phyloP scores from a whole-genome alignment of 1,284 basidiomycete species.

The Trametes polyzona region DNA sequence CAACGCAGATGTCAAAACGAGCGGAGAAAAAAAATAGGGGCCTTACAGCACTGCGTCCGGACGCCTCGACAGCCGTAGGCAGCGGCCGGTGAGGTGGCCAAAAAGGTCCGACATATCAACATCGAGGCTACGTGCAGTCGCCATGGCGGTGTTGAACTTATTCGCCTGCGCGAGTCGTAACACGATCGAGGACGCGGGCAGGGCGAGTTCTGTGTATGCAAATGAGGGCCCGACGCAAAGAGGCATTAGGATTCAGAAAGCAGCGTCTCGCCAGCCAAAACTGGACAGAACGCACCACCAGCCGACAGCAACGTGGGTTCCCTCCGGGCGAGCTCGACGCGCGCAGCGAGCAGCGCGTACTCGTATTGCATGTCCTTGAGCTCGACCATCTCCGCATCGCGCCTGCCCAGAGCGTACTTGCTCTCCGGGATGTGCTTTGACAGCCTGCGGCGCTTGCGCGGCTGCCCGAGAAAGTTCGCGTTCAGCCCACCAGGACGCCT shows the following conservation, averaged over 20 bases:
- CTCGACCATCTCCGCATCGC: slow-evolving; percentile 79
- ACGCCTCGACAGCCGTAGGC: slow-evolving; percentile 72
- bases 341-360: slow-evolving; percentile 80
- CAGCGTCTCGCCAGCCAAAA: slow-evolving; percentile 17
- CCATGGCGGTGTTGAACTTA: slow-evolving; percentile 81
- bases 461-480: slow-evolving; percentile 34
- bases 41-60: slow-evolving; percentile 58
- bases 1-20: no score
- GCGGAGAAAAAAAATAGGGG: slow-evolving; percentile 10
- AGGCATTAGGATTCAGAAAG: no score
- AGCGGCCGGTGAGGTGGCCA: slow-evolving; percentile 76
- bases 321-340: slow-evolving; percentile 73
- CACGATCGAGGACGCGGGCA: slow-evolving; percentile 77
- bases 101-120: slow-evolving; percentile 92
- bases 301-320: slow-evolving; percentile 55
- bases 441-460: slow-evolving; percentile 73
- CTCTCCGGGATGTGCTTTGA: slow-evolving; percentile 80
- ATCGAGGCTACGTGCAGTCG: slow-evolving; percentile 74
- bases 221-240: slow-evolving; percentile 10
- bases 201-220: slow-evolving; percentile 65
- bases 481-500: neutral
- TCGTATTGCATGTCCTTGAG: slow-evolving; percentile 86
- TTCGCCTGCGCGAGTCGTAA: slow-evolving; percentile 81
- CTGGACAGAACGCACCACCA: slow-evolving; percentile 43
- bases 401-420: slow-evolving; percentile 61